Percentiles rank a stretch among this genome's conserved stretches.
These are phyloP conservation scores for Dictyostelium firmibasis DNA, from an alignment of 78 protist species.

Conservation along the genomic window DNA sequence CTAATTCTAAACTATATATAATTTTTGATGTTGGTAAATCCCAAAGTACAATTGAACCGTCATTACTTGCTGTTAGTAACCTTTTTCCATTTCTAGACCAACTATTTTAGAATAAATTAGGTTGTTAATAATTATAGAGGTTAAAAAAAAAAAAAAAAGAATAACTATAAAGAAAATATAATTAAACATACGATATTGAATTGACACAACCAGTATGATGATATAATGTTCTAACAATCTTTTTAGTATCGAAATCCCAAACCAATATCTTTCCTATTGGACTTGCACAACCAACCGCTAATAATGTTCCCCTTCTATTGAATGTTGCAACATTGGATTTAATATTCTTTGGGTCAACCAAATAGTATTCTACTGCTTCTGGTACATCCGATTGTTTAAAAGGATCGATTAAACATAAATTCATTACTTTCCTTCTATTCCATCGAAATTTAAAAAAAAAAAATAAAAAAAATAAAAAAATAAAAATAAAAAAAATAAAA, in stretches of 20 bases:
- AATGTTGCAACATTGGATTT: conserved; percentile 51
- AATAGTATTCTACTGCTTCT: conserved; percentile 44
- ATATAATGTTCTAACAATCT: conserved; percentile 14
- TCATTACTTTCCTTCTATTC: conserved; percentile 8
- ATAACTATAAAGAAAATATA: background rate
- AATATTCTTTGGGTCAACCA: conserved; percentile 4
- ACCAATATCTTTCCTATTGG: conserved; percentile 56
- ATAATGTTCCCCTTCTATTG: conserved; percentile 87
- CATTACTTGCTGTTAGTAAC: conserved; percentile 30
- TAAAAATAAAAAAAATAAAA: too few species aligned
- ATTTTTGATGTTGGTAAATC: conserved; percentile 31
- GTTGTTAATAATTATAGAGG: too few species aligned
- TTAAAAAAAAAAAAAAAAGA: too few species aligned
- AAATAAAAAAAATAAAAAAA: background rate
- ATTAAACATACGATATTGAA: conserved; percentile 16
- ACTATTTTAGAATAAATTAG: background rate
- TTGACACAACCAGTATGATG: conserved; percentile 34
- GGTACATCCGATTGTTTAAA: conserved; percentile 62
- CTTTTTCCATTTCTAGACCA: conserved; percentile 80
- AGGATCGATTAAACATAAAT: conserved; percentile 53
- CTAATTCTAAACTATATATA: conserved; percentile 3
- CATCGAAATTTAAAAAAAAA: background rate
- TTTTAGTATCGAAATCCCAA: conserved; percentile 86
- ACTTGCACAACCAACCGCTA: conserved; percentile 76
- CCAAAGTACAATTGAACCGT: conserved; percentile 70